Evolutionary conservation across 2,329 filamentous ascomycete species (phyloP).

Genomic region (Exophiala viscosa): DNA sequence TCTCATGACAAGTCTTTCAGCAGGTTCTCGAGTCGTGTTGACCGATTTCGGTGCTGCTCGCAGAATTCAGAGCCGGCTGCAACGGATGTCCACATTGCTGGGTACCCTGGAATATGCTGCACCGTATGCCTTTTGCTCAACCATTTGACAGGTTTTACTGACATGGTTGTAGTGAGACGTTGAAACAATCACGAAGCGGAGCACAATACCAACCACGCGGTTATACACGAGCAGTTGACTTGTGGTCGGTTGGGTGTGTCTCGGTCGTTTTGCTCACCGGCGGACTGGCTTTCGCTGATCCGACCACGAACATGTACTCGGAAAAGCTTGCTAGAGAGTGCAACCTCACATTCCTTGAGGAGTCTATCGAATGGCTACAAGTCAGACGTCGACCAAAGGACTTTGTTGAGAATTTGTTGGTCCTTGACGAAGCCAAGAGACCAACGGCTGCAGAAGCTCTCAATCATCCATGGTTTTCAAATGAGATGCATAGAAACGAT

Average conservation of each 20-base stretch:
- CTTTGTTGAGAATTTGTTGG: conserved; percentile 52
- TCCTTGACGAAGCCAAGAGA: conserved; percentile 47
- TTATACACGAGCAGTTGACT: conserved; percentile 58
- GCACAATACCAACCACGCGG: conserved; percentile 17
- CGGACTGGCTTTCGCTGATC: conserved; percentile 45
- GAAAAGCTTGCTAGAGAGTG: conserved; percentile 35
- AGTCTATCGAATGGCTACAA: conserved; percentile 40
- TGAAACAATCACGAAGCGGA: conserved; percentile 24
- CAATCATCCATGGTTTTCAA: conserved; percentile 55
- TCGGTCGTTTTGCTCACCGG: conserved; percentile 52
- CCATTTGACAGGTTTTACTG: neutral
- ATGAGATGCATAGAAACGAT: conserved; percentile 44
- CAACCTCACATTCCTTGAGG: conserved; percentile 45
- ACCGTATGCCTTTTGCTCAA: conserved; percentile 46
- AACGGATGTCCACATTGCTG: conserved; percentile 52
- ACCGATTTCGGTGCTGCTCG: conserved; percentile 60
- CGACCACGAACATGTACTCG: conserved; percentile 31
- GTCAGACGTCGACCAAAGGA: conserved; percentile 46
- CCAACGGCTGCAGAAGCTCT: conserved; percentile 54
- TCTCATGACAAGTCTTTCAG: conserved; percentile 53
- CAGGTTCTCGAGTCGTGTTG: conserved; percentile 53
- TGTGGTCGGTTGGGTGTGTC: conserved; percentile 61
- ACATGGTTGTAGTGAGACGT: conserved; percentile 25
- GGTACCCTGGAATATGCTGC: conserved; percentile 58
- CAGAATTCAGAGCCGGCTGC: conserved; percentile 28